Evolutionary conservation across 176 grass and related monocot species (phyloP).

Genomic region (Ensete ventricosum): DNA sequence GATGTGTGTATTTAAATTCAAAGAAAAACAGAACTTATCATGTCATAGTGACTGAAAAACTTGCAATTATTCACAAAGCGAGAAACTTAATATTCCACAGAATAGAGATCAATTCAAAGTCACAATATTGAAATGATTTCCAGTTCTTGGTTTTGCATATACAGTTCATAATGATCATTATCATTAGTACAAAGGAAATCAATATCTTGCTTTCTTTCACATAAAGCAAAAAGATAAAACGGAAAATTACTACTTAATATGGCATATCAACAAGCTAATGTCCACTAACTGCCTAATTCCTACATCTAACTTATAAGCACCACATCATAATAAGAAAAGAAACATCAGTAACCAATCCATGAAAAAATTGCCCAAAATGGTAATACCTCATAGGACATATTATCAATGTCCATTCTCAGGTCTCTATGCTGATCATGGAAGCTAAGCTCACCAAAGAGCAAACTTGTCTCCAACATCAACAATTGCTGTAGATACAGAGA

Average conservation of each 20-base stretch:
- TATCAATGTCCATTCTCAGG: constrained; percentile 24
- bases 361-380: not conserved
- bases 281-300: no score
- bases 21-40: not conserved
- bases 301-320: no score
- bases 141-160: not conserved
- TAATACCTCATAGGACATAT: constrained; percentile 22
- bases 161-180: no score
- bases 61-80: not conserved
- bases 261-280: no score
- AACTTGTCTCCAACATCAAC: constrained; percentile 52
- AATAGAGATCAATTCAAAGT: not conserved
- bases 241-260: no score
- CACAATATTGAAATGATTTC: not conserved
- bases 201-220: no score
- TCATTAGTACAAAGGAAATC: no score
- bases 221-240: no score
- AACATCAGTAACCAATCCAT: not conserved
- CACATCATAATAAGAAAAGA: not conserved
- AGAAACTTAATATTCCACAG: not conserved
- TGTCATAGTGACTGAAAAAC: not conserved
- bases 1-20: not conserved
- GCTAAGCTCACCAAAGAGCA: constrained; percentile 1
- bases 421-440: constrained; percentile 16
- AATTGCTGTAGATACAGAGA: constrained; percentile 45